These are phyloP conservation scores for Penicillium sp. DNA, from an alignment of 2,329 filamentous ascomycete genomes.

Conservation along the genomic window DNA sequence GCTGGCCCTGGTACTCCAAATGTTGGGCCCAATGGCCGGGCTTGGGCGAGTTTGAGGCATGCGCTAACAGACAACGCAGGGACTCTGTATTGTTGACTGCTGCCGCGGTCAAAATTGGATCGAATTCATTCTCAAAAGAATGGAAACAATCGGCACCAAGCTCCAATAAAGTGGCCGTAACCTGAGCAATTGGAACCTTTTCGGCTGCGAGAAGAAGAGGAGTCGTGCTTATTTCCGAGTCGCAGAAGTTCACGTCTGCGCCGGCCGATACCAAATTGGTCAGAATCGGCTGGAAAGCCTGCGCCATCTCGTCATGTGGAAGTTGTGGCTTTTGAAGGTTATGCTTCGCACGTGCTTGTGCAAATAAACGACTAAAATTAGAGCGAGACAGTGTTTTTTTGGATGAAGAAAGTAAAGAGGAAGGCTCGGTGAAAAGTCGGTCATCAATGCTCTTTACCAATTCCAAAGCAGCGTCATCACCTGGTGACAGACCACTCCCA, in stretches of 20 bases:
- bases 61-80: background rate
- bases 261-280: background rate
- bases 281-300: background rate
- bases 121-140: background rate
- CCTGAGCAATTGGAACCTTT: background rate
- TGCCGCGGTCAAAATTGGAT: background rate
- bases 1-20: background rate
- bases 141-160: background rate
- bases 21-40: background rate
- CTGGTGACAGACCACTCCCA: background rate
- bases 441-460: background rate
- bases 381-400: background rate
- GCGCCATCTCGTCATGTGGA: background rate
- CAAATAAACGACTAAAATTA: background rate
- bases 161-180: background rate
- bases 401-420: background rate
- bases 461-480: background rate
- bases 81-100: background rate
- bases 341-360: background rate
- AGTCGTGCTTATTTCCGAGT: background rate
- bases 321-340: rapidly evolving
- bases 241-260: background rate
- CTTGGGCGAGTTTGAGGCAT: background rate
- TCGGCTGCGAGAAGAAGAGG: background rate
- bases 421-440: background rate